Evolutionary conservation across 805 yeast species (phyloP), one percentile per base, ranked within the genome.

Genomic region (Saturnispora sanitii): DNA sequence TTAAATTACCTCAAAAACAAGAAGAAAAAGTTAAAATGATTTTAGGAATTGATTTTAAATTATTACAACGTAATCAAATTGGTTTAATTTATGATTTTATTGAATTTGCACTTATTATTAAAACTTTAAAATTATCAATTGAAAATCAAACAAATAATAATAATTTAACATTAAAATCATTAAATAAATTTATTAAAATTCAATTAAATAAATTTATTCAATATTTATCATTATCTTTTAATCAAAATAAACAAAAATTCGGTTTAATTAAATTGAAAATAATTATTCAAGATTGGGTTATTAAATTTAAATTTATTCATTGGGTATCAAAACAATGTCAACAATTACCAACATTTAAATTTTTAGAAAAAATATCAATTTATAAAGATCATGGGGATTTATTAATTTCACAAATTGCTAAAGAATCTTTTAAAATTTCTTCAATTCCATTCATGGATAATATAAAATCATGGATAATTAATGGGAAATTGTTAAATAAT

Each of bases 321-420:
- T 66, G 66, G 37, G 55, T 82, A 4, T 61, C 45, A 4, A 50
- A 49, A 27, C 62, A 62, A 23, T 57, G 66, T 6, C 55, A 52
- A 6, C 18, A 16, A 1, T 32, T 56, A 30, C 48, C 52, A 23
- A 77, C 79, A 1, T 71, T 72, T 35, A 72, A 73, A 19, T 67
- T 82, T 33, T 55, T 88, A 12, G 68, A 79, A 0, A 49, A 68
- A 2, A 61, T 84, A 1, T 65, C 70, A 50, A 56, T 65, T 3
- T 66, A 71, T 33, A 67, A 76, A 2, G 61, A 63, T 21, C 76
- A 77, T 53, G 96, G 95, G 1, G 94, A 90, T 53, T 47, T 54
- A 7, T 46, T 65, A 4, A 66, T 86, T 2, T 52, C 65, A 26
- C 46, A 54, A 0, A 51, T 76, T 12, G 64, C 85, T 0, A 34